Percentiles rank a stretch among this genome's conserved stretches.
Evolutionary conservation across 768 basidiomycete species (phyloP).

Genomic region (Pisolithus albus): DNA sequence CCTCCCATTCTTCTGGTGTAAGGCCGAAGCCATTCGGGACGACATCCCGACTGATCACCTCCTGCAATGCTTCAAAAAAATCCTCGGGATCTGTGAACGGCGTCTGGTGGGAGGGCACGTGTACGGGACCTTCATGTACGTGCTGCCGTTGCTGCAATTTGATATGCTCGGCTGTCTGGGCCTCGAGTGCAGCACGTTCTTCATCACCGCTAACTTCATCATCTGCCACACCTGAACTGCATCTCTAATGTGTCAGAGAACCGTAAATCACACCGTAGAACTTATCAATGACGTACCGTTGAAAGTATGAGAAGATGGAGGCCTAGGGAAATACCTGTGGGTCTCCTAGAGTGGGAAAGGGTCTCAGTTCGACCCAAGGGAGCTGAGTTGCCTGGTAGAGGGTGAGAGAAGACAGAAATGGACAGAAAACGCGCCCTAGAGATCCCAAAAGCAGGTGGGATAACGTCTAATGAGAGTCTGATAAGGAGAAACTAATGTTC

Average conservation of each 20-base stretch:
- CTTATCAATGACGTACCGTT: slow-evolving; percentile 11
- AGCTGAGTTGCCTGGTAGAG: too few relatives aligned
- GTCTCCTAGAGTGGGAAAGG: too few relatives aligned
- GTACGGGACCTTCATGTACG: not conserved
- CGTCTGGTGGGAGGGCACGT: not conserved
- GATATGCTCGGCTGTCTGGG: not conserved
- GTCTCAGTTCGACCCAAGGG: too few relatives aligned
- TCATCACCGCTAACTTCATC: not conserved
- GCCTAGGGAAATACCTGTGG: too few relatives aligned
- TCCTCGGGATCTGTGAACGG: slow-evolving; percentile 8
- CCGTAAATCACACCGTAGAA: slow-evolving; percentile 10
- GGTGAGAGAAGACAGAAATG: too few relatives aligned
- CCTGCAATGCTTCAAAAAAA: not conserved
- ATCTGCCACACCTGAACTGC: not conserved
- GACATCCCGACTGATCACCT: not conserved
- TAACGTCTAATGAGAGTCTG: too few relatives aligned
- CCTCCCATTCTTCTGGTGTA: slow-evolving; percentile 12
- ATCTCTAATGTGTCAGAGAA: not conserved
- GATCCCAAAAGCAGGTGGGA: too few relatives aligned
- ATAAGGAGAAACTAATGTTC: too few relatives aligned
- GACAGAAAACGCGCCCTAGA: too few relatives aligned
- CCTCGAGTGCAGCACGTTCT: too few relatives aligned
- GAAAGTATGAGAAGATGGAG: too few relatives aligned
- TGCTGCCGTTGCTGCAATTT: too few relatives aligned
- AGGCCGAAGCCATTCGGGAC: slow-evolving; percentile 11